Conservation (phyloP, 2,329 filamentous ascomycete genomes). For the Endoconidiophora laricicola region DNA sequence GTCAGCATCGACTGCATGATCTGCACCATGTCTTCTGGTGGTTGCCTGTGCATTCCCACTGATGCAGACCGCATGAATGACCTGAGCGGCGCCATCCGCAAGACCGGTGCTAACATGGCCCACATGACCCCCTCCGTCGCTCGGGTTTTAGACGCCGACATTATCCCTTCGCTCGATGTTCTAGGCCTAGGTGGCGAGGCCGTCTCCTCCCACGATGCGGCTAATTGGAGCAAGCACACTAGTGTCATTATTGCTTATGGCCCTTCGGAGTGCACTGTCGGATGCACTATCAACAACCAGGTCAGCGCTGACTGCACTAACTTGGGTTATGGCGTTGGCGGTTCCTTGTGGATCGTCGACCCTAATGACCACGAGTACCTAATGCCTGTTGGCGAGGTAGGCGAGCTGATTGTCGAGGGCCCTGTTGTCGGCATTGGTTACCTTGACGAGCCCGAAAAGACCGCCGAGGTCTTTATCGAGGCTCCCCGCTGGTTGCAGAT, state of each 20-base stretch:
- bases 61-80: slow-evolving; percentile 37
- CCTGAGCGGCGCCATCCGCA: slow-evolving; percentile 28
- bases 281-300: slow-evolving; percentile 31
- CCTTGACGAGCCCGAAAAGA: slow-evolving; percentile 39
- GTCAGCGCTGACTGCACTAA: slow-evolving; percentile 25
- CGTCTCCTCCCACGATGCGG: slow-evolving; percentile 33
- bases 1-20: slow-evolving; percentile 38
- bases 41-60: slow-evolving; percentile 36
- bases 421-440: slow-evolving; percentile 48
- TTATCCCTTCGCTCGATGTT: slow-evolving; percentile 30
- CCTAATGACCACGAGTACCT: slow-evolving; percentile 29
- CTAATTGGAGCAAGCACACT: slow-evolving; percentile 29
- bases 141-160: slow-evolving; percentile 28
- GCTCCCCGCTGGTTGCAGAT: slow-evolving; percentile 34
- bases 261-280: slow-evolving; percentile 37
- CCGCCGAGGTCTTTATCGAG: slow-evolving; percentile 38
- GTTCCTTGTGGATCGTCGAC: slow-evolving; percentile 34
- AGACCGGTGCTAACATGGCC: slow-evolving; percentile 30
- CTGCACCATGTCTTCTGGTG: slow-evolving; percentile 33
- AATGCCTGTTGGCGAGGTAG: slow-evolving; percentile 31
- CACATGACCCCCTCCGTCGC: slow-evolving; percentile 35
- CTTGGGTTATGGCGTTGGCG: slow-evolving; percentile 32
- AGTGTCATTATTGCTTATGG: slow-evolving; percentile 36
- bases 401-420: slow-evolving; percentile 38
- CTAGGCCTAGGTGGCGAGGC: slow-evolving; percentile 35